A percentile compares a stretch with the other conserved stretches of the same genome.
Conservation (phyloP, 179 eudicot species). For the Spinacia oleracea region DNA sequence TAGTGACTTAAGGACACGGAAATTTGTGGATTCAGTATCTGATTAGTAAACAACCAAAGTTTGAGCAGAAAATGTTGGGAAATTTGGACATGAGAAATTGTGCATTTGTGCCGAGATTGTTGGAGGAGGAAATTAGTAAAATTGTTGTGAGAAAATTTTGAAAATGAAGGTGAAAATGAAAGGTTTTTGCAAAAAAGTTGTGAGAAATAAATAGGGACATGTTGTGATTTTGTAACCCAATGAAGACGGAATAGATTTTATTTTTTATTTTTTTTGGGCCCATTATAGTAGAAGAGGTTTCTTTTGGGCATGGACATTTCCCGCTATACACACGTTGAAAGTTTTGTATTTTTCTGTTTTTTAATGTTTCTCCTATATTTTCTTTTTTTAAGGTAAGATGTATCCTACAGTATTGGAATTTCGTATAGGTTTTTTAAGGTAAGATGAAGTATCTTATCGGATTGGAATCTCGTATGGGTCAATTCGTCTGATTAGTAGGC, state of each 20-base stretch:
- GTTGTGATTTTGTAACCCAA: conserved; percentile 7
- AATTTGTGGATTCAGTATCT: not conserved
- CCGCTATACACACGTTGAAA: not conserved
- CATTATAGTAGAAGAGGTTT: conserved; percentile 2
- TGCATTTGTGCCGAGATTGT: conserved; percentile 12
- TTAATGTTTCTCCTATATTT: too few relatives aligned
- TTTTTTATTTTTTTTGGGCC: too few relatives aligned
- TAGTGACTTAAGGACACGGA: conserved; percentile 15
- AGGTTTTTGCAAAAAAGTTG: conserved; percentile 11
- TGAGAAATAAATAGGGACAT: conserved; percentile 13
- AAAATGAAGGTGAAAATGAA: not conserved
- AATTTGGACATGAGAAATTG: not conserved
- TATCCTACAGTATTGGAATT: too few relatives aligned
- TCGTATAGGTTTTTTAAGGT: too few relatives aligned
- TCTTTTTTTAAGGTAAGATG: too few relatives aligned
- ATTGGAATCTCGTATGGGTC: too few relatives aligned
- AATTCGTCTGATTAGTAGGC: too few relatives aligned
- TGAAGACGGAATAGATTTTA: not conserved
- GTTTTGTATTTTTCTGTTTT: too few relatives aligned
- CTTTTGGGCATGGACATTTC: not conserved
- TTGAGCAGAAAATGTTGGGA: conserved; percentile 20
- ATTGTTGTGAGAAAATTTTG: not conserved
- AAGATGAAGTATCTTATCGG: too few relatives aligned
- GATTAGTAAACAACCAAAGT: not conserved
- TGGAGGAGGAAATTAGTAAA: conserved; percentile 8